Conservation (phyloP, 495 filamentous ascomycete species). For the Trichoderma gamsii region DNA sequence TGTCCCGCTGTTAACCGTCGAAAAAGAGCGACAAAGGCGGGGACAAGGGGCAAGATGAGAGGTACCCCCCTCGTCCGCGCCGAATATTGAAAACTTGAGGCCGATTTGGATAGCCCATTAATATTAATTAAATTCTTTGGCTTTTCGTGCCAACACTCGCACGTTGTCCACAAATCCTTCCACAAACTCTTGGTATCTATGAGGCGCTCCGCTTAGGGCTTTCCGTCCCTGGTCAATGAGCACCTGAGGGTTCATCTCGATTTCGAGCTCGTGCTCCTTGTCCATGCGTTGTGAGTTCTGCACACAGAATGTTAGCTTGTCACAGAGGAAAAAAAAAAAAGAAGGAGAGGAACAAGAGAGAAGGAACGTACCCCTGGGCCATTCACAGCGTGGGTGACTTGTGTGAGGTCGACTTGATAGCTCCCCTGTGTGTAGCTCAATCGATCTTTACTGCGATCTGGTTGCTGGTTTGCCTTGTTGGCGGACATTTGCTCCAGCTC, state of each 20-base stretch:
- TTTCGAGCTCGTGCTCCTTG: conserved; percentile 83
- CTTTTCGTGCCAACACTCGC: conserved; percentile 53
- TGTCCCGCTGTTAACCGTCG: too few relatives aligned
- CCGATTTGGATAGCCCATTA: background rate
- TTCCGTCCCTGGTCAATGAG: conserved; percentile 64
- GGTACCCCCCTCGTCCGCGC: background rate
- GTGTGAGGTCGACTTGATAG: conserved; percentile 86
- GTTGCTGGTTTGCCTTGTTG: conserved; percentile 36
- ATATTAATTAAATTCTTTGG: conserved; percentile 21
- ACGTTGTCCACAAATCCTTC: conserved; percentile 84
- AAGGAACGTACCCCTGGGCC: conserved; percentile 44
- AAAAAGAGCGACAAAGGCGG: too few relatives aligned
- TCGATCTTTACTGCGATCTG: conserved; percentile 76
- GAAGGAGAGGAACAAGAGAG: background rate
- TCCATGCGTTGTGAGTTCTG: conserved; percentile 40
- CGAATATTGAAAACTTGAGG: background rate
- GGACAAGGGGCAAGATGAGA: background rate
- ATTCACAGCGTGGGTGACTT: conserved; percentile 51
- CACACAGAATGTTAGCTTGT: conserved; percentile 15
- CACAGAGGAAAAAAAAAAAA: background rate
- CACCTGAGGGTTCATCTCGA: conserved; percentile 66
- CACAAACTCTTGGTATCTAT: conserved; percentile 67
- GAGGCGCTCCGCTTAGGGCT: conserved; percentile 49
- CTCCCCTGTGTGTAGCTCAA: conserved; percentile 78
- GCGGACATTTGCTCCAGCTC: conserved; percentile 39